Base-by-base conservation (phyloP, 2,329 filamentous ascomycete species). In the Tolypocladium tundrense region DNA sequence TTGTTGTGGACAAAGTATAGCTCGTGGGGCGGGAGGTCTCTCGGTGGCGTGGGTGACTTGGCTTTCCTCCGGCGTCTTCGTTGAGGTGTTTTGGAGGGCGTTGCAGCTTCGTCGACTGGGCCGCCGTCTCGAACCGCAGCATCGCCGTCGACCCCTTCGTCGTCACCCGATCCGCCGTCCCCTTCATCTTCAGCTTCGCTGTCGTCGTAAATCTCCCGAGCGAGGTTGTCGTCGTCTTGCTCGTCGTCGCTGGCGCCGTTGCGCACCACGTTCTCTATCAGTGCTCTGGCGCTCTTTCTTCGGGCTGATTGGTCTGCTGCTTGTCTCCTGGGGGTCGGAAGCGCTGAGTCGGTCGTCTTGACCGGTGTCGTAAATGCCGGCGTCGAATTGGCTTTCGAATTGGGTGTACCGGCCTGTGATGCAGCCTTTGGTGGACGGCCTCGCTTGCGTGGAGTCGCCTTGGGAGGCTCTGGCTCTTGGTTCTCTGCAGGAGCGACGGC, bases 1-100 rank as follows among this genome's bases (percentile, higher is more conserved):
- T 90, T 87, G 69, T 96, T 97, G 68, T 97, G 90, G 68, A 88
- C 90, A 71, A 99, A 97, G 75, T 95, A 99, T 63, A 88, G 83
- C 71, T 97, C 94, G 68, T 97, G 90, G 0, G 92, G 80, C 6
- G 92, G 89, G 2, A 97, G 80, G 65, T 96, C 84, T 56, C 85
- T 82, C 21, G 93, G 90, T 3, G 91, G 91, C 6, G 88, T 91
- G 1, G 89, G 88, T 8, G 88, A 90, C 58, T 83, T 84, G 31
- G 66, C 68, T 37, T 65, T 69, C 57, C 63, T 69, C 16, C 66
- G 63, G 8, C 69, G 55, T 10, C 54, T 24, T 19, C 63, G 67
- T 1, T 63, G 58, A 11, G 67, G 67, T 1, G 66, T 75, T 65
- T 79, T 84, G 57, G 76, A 76, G 2, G 76, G 70, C 58, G 74